Evolutionary conservation across 139 green algal genomes (phyloP).

Genomic region (Penium margaritaceum): DNA sequence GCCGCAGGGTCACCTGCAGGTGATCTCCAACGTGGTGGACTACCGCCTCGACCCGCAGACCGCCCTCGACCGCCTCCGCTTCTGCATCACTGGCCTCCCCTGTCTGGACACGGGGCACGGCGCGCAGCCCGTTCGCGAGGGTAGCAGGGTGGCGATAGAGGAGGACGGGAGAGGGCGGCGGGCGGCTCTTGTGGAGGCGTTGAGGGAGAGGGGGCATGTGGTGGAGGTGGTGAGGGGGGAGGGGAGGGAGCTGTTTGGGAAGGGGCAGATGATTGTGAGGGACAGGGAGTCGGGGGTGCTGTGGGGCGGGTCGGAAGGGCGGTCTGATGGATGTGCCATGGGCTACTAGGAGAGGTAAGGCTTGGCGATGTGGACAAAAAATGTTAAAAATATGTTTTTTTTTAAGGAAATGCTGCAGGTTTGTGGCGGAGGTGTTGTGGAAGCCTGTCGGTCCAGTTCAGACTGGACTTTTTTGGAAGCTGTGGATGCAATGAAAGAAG

Average conservation of each 20-base stretch:
- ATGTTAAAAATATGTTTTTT: no score
- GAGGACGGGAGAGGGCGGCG: slow-evolving; percentile 4
- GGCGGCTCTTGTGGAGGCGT: background rate
- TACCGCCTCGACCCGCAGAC: slow-evolving; percentile 61
- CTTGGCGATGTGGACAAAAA: no score
- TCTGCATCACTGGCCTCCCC: slow-evolving; percentile 51
- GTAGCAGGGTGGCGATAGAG: slow-evolving; percentile 6
- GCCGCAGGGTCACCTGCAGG: slow-evolving; percentile 58
- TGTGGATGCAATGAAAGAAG: no score
- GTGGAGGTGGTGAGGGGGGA: slow-evolving; percentile 18
- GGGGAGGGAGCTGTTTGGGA: slow-evolving; percentile 52
- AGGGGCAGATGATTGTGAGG: slow-evolving; percentile 48
- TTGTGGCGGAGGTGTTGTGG: no score
- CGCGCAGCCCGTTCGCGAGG: slow-evolving; percentile 13
- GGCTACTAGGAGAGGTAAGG: slow-evolving; percentile 49
- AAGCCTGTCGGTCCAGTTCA: no score
- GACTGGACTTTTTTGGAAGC: no score
- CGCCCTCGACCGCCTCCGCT: slow-evolving; percentile 61
- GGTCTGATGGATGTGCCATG: slow-evolving; percentile 57
- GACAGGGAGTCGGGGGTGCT: slow-evolving; percentile 54
- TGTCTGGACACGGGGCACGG: slow-evolving; percentile 44
- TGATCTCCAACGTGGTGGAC: slow-evolving; percentile 62
- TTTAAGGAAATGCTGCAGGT: no score
- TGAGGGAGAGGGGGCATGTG: slow-evolving; percentile 27
- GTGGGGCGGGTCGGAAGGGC: slow-evolving; percentile 57